Evolutionary conservation across 345 rosid genomes (phyloP), one percentile per base, ranked within the genome.

Genomic region (Populus pruinosa): DNA sequence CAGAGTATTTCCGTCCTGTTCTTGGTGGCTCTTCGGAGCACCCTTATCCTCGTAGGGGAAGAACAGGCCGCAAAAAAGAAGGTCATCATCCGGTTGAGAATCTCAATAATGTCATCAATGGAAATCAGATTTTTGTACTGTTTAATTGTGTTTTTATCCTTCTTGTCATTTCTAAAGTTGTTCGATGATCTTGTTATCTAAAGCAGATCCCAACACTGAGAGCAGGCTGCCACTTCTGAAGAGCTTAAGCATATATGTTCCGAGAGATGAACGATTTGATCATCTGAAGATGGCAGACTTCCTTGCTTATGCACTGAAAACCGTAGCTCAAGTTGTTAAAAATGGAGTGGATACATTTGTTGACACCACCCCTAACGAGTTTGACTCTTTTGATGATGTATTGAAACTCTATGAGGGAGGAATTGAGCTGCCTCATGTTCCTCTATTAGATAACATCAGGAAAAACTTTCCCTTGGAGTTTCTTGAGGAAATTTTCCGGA

Each of bases 41-140:
- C 29, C 89, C 89, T 63, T 87, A 85, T 75, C 89, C 89, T 75
- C 83, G 89, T 20, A 79, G 89, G 50, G 87, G 85, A 68, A 83
- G 89, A 71, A 87, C 89, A 10, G 82, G 89, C 72, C 77, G 89
- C 53, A 25, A 80, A 31, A 29, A 81, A 70, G 59, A 86, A 67
- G 87, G 87, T 87, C 33, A 33, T 50, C 23, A 38, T 35, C 27
- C 62, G 44, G 44, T 4, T 59, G 62, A 27, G 25, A 65, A 29
- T 66, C 43, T 10, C 18, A 18, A 25, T 5, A 29, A 65, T 41
- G 23, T 16, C 67, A 6, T 72, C 63, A 16, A 1, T 5, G 2
- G 29, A 70, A 29, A 2, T 38, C 44, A 38, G 49, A 13, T 18
- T 21, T 35, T 38, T 18, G 8, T 21, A 69, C 44, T n/a, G 64